These are phyloP conservation scores for Diaporthe destruens DNA, from an alignment of 2,329 filamentous ascomycete species.

Conservation along the genomic window DNA sequence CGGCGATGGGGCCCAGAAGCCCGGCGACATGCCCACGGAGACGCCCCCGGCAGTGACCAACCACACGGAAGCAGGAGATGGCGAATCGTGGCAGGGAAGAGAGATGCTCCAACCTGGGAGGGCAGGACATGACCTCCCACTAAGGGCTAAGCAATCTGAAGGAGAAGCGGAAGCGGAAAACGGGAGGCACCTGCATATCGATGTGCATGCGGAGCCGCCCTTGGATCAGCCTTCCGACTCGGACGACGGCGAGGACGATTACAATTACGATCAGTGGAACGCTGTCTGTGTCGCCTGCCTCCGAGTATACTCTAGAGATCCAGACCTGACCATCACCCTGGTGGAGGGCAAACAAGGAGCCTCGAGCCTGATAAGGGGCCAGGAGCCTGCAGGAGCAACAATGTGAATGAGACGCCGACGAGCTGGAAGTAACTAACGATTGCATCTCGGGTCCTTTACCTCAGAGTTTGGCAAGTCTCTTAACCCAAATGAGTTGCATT, in stretches of 20 bases:
- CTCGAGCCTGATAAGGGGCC: slow-evolving; percentile 47
- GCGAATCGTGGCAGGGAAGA: not conserved
- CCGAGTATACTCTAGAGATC: slow-evolving; percentile 54
- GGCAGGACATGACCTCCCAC: too few species aligned
- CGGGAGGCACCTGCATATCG: too few species aligned
- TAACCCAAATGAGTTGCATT: too few species aligned
- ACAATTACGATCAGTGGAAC: slow-evolving; percentile 52
- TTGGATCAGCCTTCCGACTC: slow-evolving; percentile 39
- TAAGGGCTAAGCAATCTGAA: not conserved
- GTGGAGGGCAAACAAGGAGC: slow-evolving; percentile 50
- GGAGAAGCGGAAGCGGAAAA: not conserved
- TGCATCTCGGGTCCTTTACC: not conserved
- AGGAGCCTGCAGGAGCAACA: slow-evolving; percentile 49
- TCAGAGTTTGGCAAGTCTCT: not conserved
- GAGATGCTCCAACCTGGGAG: not conserved
- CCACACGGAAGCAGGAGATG: not conserved
- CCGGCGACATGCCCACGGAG: not conserved
- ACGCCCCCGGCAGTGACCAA: not conserved
- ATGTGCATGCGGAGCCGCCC: slow-evolving; percentile 9
- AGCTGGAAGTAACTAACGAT: too few species aligned
- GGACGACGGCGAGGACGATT: slow-evolving; percentile 41
- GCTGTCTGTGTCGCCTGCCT: slow-evolving; percentile 57
- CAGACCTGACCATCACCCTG: slow-evolving; percentile 51
- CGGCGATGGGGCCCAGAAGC: not conserved
- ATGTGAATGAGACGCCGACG: slow-evolving; percentile 39